Percentiles rank a stretch among this genome's conserved stretches.
Conservation (phyloP, 495 filamentous ascomycete species). For the Rusavskia elegans region DNA sequence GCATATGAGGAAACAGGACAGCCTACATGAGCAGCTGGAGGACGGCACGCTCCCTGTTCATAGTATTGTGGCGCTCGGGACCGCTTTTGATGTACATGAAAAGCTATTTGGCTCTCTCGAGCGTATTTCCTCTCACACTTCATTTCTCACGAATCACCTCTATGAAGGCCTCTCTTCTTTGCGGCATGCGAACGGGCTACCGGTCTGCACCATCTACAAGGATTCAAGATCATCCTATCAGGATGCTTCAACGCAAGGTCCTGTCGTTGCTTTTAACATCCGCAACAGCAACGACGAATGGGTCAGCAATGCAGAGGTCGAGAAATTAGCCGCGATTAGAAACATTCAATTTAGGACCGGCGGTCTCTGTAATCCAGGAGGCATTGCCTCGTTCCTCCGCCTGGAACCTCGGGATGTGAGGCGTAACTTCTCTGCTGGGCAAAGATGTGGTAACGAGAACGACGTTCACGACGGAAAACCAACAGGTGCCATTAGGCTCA, state of each 20-base stretch:
- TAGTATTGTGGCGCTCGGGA: constrained; percentile 53
- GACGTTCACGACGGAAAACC: constrained; percentile 37
- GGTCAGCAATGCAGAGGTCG: constrained; percentile 42
- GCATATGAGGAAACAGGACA: constrained; percentile 42
- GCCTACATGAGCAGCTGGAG: constrained; percentile 51
- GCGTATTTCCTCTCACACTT: constrained; percentile 45
- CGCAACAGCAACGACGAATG: constrained; percentile 34
- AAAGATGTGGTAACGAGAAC: constrained; percentile 42
- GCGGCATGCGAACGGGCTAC: constrained; percentile 40
- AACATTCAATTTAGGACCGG: constrained; percentile 57
- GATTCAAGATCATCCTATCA: constrained; percentile 32
- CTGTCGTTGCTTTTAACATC: constrained; percentile 59
- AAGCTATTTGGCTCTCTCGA: constrained; percentile 46
- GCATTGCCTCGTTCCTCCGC: constrained; percentile 30
- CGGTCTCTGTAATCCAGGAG: constrained; percentile 46
- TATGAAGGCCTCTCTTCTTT: constrained; percentile 35
- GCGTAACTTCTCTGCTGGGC: constrained; percentile 43
- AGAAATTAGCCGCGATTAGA: constrained; percentile 41
- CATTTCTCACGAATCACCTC: constrained; percentile 34
- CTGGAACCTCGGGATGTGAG: constrained; percentile 41
- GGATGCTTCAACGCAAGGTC: constrained; percentile 45
- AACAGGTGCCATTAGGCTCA: constrained; percentile 49
- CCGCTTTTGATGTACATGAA: constrained; percentile 49
- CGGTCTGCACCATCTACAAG: constrained; percentile 45
- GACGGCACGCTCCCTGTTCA: constrained; percentile 73